Conservation (phyloP, 129 eudicot species). For the Daucus carota region DNA sequence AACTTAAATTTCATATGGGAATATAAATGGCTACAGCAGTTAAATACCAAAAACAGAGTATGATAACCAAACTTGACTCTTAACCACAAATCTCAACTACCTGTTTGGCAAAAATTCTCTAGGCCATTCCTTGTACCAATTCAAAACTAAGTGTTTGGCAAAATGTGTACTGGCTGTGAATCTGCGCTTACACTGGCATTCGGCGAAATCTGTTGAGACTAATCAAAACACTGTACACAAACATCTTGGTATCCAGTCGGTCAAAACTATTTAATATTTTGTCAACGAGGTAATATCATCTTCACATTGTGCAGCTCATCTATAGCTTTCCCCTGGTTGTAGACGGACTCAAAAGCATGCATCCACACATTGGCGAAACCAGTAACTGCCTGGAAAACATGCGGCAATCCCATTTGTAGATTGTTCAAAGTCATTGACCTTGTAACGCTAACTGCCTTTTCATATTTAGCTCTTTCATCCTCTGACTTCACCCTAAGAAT, state of each 20-base stretch:
- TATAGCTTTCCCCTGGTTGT: conserved; percentile 49
- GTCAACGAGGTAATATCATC: conserved; percentile 45
- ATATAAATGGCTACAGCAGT: neutral
- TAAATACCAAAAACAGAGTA: neutral
- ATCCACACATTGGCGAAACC: conserved; percentile 87
- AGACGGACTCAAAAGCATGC: conserved; percentile 77
- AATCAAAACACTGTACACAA: conserved; percentile 6
- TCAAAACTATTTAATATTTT: neutral
- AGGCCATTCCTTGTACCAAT: neutral
- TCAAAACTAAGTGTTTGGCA: neutral
- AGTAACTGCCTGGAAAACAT: conserved; percentile 88
- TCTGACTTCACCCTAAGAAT: conserved; percentile 58
- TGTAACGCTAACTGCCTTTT: conserved; percentile 54
- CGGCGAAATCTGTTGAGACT: neutral
- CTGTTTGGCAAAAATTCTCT: neutral
- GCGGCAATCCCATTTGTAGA: conserved; percentile 83
- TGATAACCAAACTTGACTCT: neutral
- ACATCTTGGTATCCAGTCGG: neutral
- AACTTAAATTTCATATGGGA: neutral
- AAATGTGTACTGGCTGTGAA: conserved; percentile 1
- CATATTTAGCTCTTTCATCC: conserved; percentile 77
- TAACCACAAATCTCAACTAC: neutral
- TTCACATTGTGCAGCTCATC: conserved; percentile 54
- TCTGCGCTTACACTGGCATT: conserved; percentile 4
- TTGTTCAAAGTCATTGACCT: conserved; percentile 76